phyloP scores from a whole-genome alignment of 2,329 filamentous ascomycete genomes.

The Ramularia collo-cygni region DNA sequence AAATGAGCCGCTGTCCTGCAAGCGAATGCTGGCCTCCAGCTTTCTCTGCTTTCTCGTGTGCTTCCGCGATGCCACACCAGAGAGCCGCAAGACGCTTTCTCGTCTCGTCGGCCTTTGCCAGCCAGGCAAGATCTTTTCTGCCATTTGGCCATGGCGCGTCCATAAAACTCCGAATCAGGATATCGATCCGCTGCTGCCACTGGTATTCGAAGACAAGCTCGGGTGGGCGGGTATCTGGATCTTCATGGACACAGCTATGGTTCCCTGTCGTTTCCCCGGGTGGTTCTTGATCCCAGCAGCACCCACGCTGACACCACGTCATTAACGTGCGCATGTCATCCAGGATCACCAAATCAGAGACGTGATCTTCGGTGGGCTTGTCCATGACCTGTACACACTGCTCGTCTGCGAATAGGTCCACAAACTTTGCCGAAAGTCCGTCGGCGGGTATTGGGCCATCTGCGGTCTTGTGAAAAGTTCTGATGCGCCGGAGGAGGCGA shows the following conservation, averaged over 20 bases:
- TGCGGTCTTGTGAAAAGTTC: background rate
- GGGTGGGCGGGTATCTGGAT: background rate
- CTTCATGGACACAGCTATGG: background rate
- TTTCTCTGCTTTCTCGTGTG: too few species aligned
- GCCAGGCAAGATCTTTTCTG: background rate
- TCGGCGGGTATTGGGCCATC: too few species aligned
- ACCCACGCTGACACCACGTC: background rate
- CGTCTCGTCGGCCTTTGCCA: too few species aligned
- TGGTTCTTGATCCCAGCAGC: too few species aligned
- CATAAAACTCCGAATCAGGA: background rate
- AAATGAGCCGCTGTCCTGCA: too few species aligned
- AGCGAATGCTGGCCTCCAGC: too few species aligned
- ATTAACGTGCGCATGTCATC: background rate
- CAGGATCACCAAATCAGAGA: constrained; percentile 4
- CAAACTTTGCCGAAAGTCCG: too few species aligned
- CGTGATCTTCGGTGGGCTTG: background rate
- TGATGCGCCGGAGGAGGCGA: background rate
- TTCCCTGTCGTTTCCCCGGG: too few species aligned
- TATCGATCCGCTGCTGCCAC: background rate
- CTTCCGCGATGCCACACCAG: too few species aligned
- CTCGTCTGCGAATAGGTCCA: too few species aligned
- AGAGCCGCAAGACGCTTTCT: too few species aligned
- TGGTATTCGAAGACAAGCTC: background rate
- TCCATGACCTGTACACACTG: constrained; percentile 1
- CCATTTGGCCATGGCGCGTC: constrained; percentile 6